Conservation (phyloP, 2,329 filamentous ascomycete genomes). For the Lizonia empirigonia region DNA sequence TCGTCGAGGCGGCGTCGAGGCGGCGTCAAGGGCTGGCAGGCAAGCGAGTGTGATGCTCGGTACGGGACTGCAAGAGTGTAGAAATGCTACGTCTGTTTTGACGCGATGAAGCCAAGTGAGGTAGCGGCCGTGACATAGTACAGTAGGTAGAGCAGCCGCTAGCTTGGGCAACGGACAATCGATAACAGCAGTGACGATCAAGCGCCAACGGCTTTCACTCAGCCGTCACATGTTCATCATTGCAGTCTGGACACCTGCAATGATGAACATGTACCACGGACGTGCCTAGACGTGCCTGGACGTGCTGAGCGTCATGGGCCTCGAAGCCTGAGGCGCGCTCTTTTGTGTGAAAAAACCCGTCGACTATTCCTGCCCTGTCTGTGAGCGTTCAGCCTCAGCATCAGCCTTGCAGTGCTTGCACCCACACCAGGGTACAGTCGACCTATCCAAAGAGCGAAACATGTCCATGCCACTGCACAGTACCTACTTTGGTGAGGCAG, state of each 20-base stretch:
- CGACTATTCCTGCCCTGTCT: slow-evolving; percentile 9
- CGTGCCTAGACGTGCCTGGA: neutral
- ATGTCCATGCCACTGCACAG: too few species aligned
- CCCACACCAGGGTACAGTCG: too few species aligned
- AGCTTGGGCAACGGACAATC: slow-evolving; percentile 1
- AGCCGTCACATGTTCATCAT: neutral
- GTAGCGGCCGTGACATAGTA: slow-evolving; percentile 12
- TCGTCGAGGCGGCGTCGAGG: slow-evolving; percentile 6
- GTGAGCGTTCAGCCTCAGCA: neutral
- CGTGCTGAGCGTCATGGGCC: too few species aligned
- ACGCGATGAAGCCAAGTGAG: slow-evolving; percentile 4
- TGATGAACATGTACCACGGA: neutral
- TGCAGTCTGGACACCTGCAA: neutral
- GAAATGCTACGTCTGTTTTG: slow-evolving; percentile 12
- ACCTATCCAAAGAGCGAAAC: too few species aligned
- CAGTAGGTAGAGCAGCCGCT: slow-evolving; percentile 4
- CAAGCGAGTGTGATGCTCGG: slow-evolving; percentile 16
- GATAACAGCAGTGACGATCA: neutral
- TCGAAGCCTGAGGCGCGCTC: neutral
- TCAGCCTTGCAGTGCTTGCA: slow-evolving; percentile 5
- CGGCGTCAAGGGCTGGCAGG: slow-evolving; percentile 2
- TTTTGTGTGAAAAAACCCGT: neutral
- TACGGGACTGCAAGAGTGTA: slow-evolving; percentile 17
- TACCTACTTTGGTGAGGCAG: too few species aligned
- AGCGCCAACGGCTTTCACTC: slow-evolving; percentile 1